Evolutionary conservation across 2,329 filamentous ascomycete genomes (phyloP), one percentile per base, ranked within the genome.

Genomic region (Cladosporium sp.): DNA sequence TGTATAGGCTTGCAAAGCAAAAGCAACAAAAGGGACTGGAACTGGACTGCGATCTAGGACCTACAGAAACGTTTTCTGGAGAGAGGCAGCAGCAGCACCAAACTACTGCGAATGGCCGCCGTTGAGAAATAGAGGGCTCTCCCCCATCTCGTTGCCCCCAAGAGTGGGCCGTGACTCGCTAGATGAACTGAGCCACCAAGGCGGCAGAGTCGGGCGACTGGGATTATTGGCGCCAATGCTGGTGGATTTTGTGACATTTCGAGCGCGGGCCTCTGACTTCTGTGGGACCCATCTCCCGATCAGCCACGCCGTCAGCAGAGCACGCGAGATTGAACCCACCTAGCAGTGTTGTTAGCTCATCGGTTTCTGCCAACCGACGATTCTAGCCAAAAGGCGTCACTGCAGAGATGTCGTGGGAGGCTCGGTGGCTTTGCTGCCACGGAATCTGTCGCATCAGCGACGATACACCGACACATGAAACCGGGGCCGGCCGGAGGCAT

Each of bases 61-160:
- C 49, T 63, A 63, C 60, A 63, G 60, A 63, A 63, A 63, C 60
- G 60, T 43, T 63, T 61, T 48, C 43, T 63, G 49, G 58, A 49
- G 58, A 46, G 32, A 46, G 2, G 23, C 39, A 46, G 23, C 30
- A 57, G 30, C 14, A 36, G n/a, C 30, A 57, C 34, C 56, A 58
- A 30, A 46, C 36, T 58, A 34, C 34, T 39, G 23, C 16, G 18
- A 26, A 13, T 46, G 49, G 34, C 60, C 60, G 34, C 60, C 60
- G 60, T 63, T 63, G 60, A 56, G 58, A 61, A 54, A 54, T 30
- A 62, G 54, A 57, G 30, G 32, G 54, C 46, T 28, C 46, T 28
- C 25, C 32, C 36, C 49, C 49, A 32, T 36, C 43, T 36, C 49
- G 49, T 32, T 21, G 23, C 60, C 36, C 21, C 60, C 60, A 63